phyloP scores from a whole-genome alignment of 2,329 filamentous ascomycete genomes.

The Pseudogymnoascus sp. region DNA sequence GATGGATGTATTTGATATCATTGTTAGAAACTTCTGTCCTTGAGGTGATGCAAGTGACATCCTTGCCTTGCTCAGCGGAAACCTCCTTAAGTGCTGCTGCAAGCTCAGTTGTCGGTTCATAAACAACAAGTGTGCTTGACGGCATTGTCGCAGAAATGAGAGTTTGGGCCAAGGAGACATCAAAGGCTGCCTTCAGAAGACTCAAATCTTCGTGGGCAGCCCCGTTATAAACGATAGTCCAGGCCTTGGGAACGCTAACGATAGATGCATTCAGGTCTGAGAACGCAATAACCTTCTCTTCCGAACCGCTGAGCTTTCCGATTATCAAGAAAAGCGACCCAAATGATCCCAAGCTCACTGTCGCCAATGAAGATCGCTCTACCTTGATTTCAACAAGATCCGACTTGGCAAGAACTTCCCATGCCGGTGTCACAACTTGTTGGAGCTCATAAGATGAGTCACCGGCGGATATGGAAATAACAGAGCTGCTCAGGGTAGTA shows the following conservation, averaged over 20 bases:
- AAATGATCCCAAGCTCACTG: slow-evolving; percentile 8
- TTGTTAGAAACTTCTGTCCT: neutral
- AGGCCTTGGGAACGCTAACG: slow-evolving; percentile 8
- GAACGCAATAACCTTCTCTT: slow-evolving; percentile 11
- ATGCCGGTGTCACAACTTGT: neutral
- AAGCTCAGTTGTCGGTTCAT: slow-evolving; percentile 8
- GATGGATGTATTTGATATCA: slow-evolving; percentile 9
- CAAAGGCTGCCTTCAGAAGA: neutral
- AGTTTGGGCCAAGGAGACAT: slow-evolving; percentile 3
- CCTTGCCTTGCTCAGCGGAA: slow-evolving; percentile 4
- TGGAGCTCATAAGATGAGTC: slow-evolving; percentile 2
- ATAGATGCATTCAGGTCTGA: slow-evolving; percentile 5
- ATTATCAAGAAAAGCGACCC: slow-evolving; percentile 9
- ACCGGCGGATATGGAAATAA: neutral
- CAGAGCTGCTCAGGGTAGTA: neutral
- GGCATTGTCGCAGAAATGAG: slow-evolving; percentile 7
- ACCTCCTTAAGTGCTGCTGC: neutral
- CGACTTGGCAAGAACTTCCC: neutral
- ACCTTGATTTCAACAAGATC: neutral
- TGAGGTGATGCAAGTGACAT: slow-evolving; percentile 8
- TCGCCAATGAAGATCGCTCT: neutral
- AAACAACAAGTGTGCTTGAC: neutral
- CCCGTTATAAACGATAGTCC: neutral
- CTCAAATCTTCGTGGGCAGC: neutral
- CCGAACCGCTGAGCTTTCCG: neutral